Percentiles rank a stretch among this genome's conserved stretches.
Evolutionary conservation across 1,139 yeast species (phyloP).

Genomic region (Meyerozyma guilliermondii): DNA sequence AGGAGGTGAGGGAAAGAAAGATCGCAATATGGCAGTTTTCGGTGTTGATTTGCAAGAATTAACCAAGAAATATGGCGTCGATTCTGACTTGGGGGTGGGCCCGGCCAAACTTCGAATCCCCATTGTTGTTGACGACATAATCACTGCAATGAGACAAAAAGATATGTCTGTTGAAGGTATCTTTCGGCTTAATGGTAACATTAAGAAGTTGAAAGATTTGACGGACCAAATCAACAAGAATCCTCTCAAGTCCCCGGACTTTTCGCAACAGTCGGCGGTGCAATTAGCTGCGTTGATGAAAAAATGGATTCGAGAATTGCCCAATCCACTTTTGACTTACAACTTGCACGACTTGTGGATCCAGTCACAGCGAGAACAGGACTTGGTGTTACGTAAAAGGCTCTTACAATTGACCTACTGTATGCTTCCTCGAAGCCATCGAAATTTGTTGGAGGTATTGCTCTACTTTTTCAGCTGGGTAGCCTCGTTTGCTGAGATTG

Average conservation of each 20-base stretch:
- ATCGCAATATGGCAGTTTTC: constrained; percentile 49
- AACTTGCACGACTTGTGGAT: constrained; percentile 79
- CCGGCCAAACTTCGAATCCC: constrained; percentile 80
- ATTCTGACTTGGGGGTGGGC: constrained; percentile 83
- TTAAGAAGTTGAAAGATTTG: constrained; percentile 71
- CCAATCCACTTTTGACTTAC: constrained; percentile 82
- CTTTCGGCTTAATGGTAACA: constrained; percentile 94
- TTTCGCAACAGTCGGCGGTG: constrained; percentile 76
- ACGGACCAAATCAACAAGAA: constrained; percentile 70
- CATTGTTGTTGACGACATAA: constrained; percentile 77
- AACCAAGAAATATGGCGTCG: constrained; percentile 76
- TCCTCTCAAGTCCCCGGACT: constrained; percentile 70
- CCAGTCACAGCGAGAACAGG: constrained; percentile 57
- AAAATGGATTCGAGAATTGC: constrained; percentile 87
- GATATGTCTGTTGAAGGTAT: constrained; percentile 97
- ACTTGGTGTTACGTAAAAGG: constrained; percentile 45
- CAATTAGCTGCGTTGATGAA: constrained; percentile 93
- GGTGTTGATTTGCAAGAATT: constrained; percentile 73
- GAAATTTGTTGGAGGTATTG: constrained; percentile 84
- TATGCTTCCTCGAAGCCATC: constrained; percentile 73
- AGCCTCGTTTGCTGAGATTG: constrained; percentile 88
- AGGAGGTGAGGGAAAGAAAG: constrained; percentile 21
- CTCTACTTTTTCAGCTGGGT: constrained; percentile 91
- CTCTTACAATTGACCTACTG: constrained; percentile 70
- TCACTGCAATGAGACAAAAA: constrained; percentile 79